Conservation (phyloP, 257 asterid genomes). For the Lavandula angustifolia region DNA sequence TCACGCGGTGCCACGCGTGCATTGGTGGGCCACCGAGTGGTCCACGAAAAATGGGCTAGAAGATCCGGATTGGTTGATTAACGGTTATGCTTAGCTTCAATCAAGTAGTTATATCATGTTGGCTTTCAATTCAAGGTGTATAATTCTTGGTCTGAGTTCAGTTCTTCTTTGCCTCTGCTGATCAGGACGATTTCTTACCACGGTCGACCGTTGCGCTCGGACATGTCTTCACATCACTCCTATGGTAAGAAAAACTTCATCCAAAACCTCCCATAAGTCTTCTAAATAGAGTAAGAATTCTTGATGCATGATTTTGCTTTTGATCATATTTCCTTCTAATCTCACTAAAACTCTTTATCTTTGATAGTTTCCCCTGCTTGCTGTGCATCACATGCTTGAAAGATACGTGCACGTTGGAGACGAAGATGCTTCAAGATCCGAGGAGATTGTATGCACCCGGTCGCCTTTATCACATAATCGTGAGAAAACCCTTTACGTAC, state of each 20-base stretch:
- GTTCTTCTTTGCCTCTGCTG: constrained; percentile 12
- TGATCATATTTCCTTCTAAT: neutral
- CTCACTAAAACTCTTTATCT: constrained; percentile 25
- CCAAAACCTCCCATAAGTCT: too few species aligned
- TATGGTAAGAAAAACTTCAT: constrained; percentile 63
- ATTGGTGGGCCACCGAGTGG: too few species aligned
- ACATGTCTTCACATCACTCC: constrained; percentile 75
- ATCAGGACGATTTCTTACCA: constrained; percentile 98
- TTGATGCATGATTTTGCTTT: too few species aligned
- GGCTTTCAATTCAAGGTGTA: too few species aligned
- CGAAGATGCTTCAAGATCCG: constrained; percentile 92
- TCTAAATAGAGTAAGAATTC: too few species aligned
- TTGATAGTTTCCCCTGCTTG: constrained; percentile 90
- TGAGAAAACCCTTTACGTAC: constrained; percentile 89
- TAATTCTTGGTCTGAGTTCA: constrained; percentile 12
- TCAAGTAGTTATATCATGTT: neutral
- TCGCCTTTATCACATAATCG: constrained; percentile 92
- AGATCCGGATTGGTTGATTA: too few species aligned
- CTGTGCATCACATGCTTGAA: constrained; percentile 89
- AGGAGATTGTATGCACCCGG: constrained; percentile 98
- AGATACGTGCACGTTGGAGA: constrained; percentile 91
- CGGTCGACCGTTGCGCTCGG: constrained; percentile 93
- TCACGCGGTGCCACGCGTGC: too few species aligned
- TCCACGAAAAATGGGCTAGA: too few species aligned
- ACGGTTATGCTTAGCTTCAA: too few species aligned